These are phyloP conservation scores for Mycena chlorophos DNA, from an alignment of 768 basidiomycete genomes.

Conservation along the genomic window DNA sequence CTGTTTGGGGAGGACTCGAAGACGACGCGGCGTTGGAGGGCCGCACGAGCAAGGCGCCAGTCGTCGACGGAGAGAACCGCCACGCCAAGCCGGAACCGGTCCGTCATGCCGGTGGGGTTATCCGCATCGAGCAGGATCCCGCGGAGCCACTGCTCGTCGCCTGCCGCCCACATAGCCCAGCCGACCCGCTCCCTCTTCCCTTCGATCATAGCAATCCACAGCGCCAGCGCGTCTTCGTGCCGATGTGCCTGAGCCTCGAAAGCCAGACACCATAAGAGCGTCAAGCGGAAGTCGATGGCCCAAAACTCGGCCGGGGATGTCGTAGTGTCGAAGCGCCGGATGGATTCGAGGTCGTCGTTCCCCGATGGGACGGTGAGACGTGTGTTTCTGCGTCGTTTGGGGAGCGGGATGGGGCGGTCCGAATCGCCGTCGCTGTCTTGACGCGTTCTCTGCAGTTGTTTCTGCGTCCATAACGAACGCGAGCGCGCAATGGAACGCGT, in stretches of 20 bases:
- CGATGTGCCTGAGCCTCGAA: conserved; percentile 14
- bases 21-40: conserved; percentile 6
- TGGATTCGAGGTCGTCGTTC: not conserved
- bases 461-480: not conserved
- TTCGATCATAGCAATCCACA: conserved; percentile 16
- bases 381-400: not conserved
- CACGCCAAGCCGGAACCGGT: conserved; percentile 2
- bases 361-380: not conserved
- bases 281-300: conserved; percentile 16
- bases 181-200: conserved; percentile 8
- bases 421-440: not conserved
- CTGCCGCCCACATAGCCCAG: conserved; percentile 19
- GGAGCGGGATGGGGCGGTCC: not conserved
- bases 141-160: conserved; percentile 16
- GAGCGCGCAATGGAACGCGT: not conserved
- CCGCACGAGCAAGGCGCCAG: conserved; percentile 8
- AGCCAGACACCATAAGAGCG: conserved; percentile 18
- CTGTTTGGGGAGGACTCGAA: not conserved
- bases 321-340: not conserved
- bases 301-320: conserved; percentile 3
- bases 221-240: conserved; percentile 9
- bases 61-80: conserved; percentile 5
- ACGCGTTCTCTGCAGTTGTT: not conserved
- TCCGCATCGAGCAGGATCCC: not conserved
- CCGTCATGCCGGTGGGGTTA: conserved; percentile 3